phyloP scores from a whole-genome alignment of 345 rosid genomes.

The Nasturtium officinale region DNA sequence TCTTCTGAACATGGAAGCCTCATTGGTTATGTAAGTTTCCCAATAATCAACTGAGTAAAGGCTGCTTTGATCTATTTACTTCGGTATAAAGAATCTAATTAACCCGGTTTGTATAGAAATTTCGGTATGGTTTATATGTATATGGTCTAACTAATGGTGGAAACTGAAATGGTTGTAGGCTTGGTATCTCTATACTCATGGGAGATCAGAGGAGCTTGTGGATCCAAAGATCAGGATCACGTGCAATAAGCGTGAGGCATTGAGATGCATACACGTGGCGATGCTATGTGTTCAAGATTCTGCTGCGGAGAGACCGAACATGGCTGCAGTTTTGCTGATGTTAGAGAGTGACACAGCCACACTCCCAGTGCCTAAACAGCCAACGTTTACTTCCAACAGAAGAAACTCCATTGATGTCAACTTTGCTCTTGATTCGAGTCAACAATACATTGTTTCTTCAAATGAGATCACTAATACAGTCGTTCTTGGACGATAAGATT shows the following conservation, averaged over 20 bases:
- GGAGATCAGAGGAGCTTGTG: constrained; percentile 60
- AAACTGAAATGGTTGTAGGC: constrained; percentile 50
- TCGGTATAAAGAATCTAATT: background rate
- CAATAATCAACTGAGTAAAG: background rate
- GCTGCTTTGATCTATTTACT: background rate
- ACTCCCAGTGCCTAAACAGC: constrained; percentile 59
- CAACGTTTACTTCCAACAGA: constrained; percentile 53
- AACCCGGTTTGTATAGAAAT: background rate
- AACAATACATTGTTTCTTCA: constrained; percentile 40
- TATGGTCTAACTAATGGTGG: constrained; percentile 11
- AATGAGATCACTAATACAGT: constrained; percentile 43
- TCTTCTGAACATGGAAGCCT: constrained; percentile 48
- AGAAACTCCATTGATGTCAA: constrained; percentile 52
- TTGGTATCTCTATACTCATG: constrained; percentile 75
- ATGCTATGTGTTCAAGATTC: constrained; percentile 85
- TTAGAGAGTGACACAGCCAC: constrained; percentile 67
- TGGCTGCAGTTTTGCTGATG: constrained; percentile 65
- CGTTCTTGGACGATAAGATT: constrained; percentile 43
- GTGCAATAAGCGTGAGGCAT: constrained; percentile 47
- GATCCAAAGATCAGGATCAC: constrained; percentile 55
- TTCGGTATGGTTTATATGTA: constrained; percentile 4
- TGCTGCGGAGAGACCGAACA: constrained; percentile 65
- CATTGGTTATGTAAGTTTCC: constrained; percentile 56
- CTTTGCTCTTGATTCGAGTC: constrained; percentile 45
- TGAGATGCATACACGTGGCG: constrained; percentile 78